phyloP scores from a whole-genome alignment of 2,329 filamentous ascomycete genomes.

The Pyrenophora tritici-repentis region DNA sequence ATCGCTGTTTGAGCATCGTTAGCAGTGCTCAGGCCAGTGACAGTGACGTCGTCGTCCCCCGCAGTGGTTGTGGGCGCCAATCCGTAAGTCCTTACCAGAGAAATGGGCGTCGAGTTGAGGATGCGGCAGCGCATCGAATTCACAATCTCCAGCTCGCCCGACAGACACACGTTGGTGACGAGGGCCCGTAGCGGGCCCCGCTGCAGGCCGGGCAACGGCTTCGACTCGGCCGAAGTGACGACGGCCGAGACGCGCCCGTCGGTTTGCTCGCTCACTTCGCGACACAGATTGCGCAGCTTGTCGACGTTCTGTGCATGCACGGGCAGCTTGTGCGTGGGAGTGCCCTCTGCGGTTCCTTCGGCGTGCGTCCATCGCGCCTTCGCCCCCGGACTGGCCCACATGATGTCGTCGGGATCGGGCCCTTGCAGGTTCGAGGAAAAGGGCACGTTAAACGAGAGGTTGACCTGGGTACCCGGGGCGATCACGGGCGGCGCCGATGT shows the following conservation, averaged over 20 bases:
- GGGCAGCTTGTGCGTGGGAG: constrained; percentile 86
- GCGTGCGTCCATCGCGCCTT: constrained; percentile 93
- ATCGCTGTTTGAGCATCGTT: constrained; percentile 65
- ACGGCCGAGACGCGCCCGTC: constrained; percentile 75
- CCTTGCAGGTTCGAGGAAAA: constrained; percentile 91
- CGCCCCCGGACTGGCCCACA: constrained; percentile 87
- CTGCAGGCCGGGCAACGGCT: constrained; percentile 58
- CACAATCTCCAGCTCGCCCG: constrained; percentile 83
- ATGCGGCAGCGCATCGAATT: constrained; percentile 89
- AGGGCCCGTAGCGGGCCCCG: constrained; percentile 56
- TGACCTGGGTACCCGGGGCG: constrained; percentile 76
- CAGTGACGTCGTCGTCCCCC: constrained; percentile 1
- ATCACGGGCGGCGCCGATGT: constrained; percentile 63
- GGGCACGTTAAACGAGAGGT: constrained; percentile 96
- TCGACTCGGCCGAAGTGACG: constrained; percentile 81
- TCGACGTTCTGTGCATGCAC: constrained; percentile 87
- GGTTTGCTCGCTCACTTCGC: constrained; percentile 72
- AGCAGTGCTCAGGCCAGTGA: constrained; percentile 15
- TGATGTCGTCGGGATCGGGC: constrained; percentile 90
- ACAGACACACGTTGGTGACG: constrained; percentile 85
- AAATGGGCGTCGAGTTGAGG: constrained; percentile 88
- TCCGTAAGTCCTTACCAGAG: constrained; percentile 68
- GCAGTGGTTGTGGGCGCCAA: not conserved
- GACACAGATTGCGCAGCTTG: constrained; percentile 77
- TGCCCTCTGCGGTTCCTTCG: constrained; percentile 80